Conservation (phyloP, 2,329 filamentous ascomycete genomes). For the Cytospora chrysosperma region DNA sequence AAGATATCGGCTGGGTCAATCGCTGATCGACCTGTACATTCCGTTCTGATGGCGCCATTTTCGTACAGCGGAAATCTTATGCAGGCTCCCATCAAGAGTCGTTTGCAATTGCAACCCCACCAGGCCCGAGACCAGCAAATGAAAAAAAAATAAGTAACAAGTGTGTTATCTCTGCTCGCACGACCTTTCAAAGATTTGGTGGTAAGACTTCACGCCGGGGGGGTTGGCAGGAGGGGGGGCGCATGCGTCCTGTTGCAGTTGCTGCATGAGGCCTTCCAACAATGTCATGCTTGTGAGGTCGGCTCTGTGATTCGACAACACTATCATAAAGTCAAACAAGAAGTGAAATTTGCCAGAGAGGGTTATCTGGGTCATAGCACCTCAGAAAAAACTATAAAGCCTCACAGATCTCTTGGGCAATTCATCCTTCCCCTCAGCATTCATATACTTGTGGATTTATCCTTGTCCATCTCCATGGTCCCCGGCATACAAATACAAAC, state of each 20-base stretch:
- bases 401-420: not conserved
- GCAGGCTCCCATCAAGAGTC: too few species aligned
- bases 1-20: too few species aligned
- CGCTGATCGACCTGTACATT: too few species aligned
- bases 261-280: constrained; percentile 10
- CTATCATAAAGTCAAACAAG: not conserved
- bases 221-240: too few species aligned
- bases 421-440: not conserved
- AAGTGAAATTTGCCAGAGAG: not conserved
- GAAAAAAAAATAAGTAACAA: too few species aligned
- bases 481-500: not conserved
- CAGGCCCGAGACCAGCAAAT: too few species aligned
- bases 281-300: not conserved
- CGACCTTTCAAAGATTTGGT: not conserved
- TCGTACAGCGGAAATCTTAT: too few species aligned
- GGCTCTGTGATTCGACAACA: not conserved
- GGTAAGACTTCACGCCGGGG: not conserved
- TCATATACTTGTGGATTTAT: not conserved
- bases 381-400: not conserved
- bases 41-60: too few species aligned
- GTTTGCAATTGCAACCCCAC: too few species aligned
- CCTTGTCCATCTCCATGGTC: not conserved
- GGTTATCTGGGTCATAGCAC: not conserved
- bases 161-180: too few species aligned
- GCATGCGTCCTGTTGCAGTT: not conserved